A percentile compares a stretch with the other conserved stretches of the same genome.
These are phyloP conservation scores for Clonostachys rosea DNA, from an alignment of 2,329 filamentous ascomycete species.

Conservation along the genomic window DNA sequence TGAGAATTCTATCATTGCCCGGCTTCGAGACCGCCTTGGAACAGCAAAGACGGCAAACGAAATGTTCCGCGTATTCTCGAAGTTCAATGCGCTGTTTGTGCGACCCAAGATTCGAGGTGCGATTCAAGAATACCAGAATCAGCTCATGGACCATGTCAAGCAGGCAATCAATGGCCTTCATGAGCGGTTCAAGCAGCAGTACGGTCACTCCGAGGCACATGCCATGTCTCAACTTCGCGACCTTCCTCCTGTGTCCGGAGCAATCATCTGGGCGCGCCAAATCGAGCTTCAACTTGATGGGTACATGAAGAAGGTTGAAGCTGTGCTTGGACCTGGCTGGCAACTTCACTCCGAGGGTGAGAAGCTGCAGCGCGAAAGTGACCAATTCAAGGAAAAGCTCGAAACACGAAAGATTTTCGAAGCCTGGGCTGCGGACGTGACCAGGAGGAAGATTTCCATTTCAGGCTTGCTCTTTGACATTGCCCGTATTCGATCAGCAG, in stretches of 20 bases:
- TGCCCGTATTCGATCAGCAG: conserved; percentile 80
- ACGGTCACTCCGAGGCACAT: conserved; percentile 95
- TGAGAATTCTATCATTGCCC: conserved; percentile 97
- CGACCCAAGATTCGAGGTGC: conserved; percentile 98
- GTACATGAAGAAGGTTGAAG: conserved; percentile 99
- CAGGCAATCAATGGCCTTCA: conserved; percentile 90
- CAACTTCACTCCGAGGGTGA: conserved; percentile 90
- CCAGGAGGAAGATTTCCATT: conserved; percentile 84
- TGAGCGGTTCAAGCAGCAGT: conserved; percentile 97
- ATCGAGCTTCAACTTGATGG: conserved; percentile 93
- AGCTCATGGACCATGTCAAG: conserved; percentile 97
- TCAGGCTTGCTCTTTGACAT: conserved; percentile 90
- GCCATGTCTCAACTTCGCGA: conserved; percentile 98
- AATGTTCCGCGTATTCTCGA: conserved; percentile 99
- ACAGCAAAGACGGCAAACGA: conserved; percentile 97
- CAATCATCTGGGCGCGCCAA: conserved; percentile 95
- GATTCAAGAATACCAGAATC: conserved; percentile 96
- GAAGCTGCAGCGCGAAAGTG: conserved; percentile 86
- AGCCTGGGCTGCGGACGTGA: conserved; percentile 89
- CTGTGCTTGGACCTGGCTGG: conserved; percentile 94
- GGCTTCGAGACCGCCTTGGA: conserved; percentile 84
- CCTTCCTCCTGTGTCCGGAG: conserved; percentile 89
- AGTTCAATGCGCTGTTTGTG: conserved; percentile 98
- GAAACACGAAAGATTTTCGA: conserved; percentile 93
- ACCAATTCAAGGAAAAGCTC: conserved; percentile 92